Percentiles rank a stretch among this genome's conserved stretches.
phyloP scores from a whole-genome alignment of 2,329 filamentous ascomycete genomes.

The Huntiella savannae region DNA sequence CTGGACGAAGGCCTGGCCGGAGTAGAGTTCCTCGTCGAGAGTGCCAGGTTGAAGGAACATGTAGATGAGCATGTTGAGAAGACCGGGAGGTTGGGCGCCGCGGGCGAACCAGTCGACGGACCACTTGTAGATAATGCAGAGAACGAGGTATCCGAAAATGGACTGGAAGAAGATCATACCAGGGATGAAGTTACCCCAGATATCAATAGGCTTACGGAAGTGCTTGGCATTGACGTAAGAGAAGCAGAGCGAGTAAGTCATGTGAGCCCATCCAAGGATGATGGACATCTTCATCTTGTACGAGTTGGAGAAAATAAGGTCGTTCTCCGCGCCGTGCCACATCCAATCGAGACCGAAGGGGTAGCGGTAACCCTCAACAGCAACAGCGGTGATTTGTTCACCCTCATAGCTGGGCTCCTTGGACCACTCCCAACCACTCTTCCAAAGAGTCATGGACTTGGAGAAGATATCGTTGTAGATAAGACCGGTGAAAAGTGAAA shows the following conservation, averaged over 20 bases:
- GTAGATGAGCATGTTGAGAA: conserved; percentile 98
- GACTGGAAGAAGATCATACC: conserved; percentile 99
- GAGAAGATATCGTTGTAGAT: conserved; percentile 98
- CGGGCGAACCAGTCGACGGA: conserved; percentile 58
- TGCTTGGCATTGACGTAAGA: conserved; percentile 84
- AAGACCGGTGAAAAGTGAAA: conserved; percentile 90
- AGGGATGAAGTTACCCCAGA: conserved; percentile 92
- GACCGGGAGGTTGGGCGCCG: conserved; percentile 54
- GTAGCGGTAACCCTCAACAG: conserved; percentile 66
- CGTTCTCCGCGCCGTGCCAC: conserved; percentile 93
- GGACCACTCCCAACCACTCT: conserved; percentile 71
- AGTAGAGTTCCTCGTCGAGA: conserved; percentile 54
- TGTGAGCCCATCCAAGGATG: conserved; percentile 89
- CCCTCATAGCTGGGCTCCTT: conserved; percentile 40
- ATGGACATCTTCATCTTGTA: conserved; percentile 99
- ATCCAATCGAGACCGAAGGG: conserved; percentile 91
- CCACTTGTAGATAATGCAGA: conserved; percentile 97
- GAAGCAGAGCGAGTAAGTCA: conserved; percentile 94
- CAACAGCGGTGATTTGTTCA: conserved; percentile 42
- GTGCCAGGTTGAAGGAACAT: conserved; percentile 89
- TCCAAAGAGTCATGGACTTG: conserved; percentile 73
- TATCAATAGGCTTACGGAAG: conserved; percentile 87
- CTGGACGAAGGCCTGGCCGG: conserved; percentile 59
- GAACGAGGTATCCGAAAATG: conserved; percentile 89
- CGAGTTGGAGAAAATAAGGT: conserved; percentile 88